Percentiles rank a stretch among this genome's conserved stretches.
These are phyloP conservation scores for Plasmopara halstedii DNA, from an alignment of 352 stramenopile genomes.

Conservation along the genomic window DNA sequence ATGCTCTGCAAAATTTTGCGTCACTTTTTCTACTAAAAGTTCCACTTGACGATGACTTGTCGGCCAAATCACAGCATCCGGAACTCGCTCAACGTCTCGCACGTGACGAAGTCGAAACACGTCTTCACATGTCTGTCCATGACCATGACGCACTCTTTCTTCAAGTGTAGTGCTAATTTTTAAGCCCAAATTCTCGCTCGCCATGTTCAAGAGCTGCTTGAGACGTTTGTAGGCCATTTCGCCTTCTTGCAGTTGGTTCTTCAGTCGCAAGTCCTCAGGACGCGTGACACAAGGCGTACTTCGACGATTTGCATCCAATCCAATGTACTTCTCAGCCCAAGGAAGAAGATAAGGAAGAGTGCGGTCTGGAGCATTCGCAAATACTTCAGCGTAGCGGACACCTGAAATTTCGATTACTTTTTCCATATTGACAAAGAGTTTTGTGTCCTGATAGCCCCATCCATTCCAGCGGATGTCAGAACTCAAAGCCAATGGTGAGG, in stretches of 20 bases:
- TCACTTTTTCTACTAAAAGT: slow-evolving; percentile 67
- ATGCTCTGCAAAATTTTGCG: slow-evolving; percentile 26
- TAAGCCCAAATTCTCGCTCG: slow-evolving; percentile 18
- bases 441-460: slow-evolving; percentile 66
- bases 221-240: slow-evolving; percentile 13
- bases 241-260: slow-evolving; percentile 15
- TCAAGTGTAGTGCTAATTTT: slow-evolving; percentile 32
- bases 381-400: slow-evolving; percentile 54
- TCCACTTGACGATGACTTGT: slow-evolving; percentile 74
- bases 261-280: slow-evolving; percentile 25
- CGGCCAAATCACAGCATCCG: slow-evolving; percentile 90
- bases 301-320: slow-evolving; percentile 32
- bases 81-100: slow-evolving; percentile 49
- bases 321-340: slow-evolving; percentile 52
- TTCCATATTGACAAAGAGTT: slow-evolving; percentile 51
- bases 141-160: slow-evolving; percentile 55
- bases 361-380: slow-evolving; percentile 32
- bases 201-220: slow-evolving; percentile 23
- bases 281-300: slow-evolving; percentile 27
- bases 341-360: slow-evolving; percentile 42
- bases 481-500: slow-evolving; percentile 15
- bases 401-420: slow-evolving; percentile 55
- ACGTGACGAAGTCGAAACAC: slow-evolving; percentile 50
- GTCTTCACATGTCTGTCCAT: slow-evolving; percentile 71
- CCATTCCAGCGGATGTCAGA: slow-evolving; percentile 58